A percentile compares a stretch with the other conserved stretches of the same genome.
phyloP scores from a whole-genome alignment of 805 yeast species.

The Brettanomyces custersianus region DNA sequence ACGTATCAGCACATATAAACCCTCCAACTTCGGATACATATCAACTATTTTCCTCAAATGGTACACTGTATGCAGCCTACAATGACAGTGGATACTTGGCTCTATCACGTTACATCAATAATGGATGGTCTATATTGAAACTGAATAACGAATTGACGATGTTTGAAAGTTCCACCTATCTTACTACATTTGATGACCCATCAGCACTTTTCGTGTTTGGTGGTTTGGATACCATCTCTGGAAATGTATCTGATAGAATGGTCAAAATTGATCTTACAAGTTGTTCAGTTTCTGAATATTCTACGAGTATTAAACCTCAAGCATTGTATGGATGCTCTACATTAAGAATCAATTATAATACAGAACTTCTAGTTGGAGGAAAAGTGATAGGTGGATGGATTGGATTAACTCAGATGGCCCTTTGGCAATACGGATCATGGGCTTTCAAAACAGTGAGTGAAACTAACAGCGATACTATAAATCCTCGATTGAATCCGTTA shows the following conservation, averaged over 20 bases:
- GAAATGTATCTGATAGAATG: conserved; percentile 31
- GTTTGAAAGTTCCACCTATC: conserved; percentile 28
- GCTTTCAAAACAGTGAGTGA: conserved; percentile 36
- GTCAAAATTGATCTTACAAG: conserved; percentile 33
- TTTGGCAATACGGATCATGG: conserved; percentile 69
- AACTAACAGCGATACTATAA: conserved; percentile 29
- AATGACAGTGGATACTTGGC: conserved; percentile 6
- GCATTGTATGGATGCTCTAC: conserved; percentile 45
- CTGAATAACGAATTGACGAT: conserved; percentile 11
- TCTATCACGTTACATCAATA: conserved; percentile 8
- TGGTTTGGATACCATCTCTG: conserved; percentile 27
- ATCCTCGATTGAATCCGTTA: conserved; percentile 45
- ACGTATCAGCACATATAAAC: conserved; percentile 7
- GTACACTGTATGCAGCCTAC: conserved; percentile 15
- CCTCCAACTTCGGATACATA: conserved; percentile 18
- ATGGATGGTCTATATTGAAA: conserved; percentile 16
- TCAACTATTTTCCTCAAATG: conserved; percentile 12
- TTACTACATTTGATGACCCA: conserved; percentile 31
- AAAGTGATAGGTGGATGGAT: conserved; percentile 55
- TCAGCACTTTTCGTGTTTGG: conserved; percentile 45
- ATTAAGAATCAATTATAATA: conserved; percentile 32
- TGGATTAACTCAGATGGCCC: conserved; percentile 61
- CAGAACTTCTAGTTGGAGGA: conserved; percentile 60
- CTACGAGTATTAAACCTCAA: conserved; percentile 45
- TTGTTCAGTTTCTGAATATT: conserved; percentile 28